These are phyloP conservation scores for Linnemannia zychae DNA, from an alignment of 192 early-diverging fungal genomes.

Conservation along the genomic window DNA sequence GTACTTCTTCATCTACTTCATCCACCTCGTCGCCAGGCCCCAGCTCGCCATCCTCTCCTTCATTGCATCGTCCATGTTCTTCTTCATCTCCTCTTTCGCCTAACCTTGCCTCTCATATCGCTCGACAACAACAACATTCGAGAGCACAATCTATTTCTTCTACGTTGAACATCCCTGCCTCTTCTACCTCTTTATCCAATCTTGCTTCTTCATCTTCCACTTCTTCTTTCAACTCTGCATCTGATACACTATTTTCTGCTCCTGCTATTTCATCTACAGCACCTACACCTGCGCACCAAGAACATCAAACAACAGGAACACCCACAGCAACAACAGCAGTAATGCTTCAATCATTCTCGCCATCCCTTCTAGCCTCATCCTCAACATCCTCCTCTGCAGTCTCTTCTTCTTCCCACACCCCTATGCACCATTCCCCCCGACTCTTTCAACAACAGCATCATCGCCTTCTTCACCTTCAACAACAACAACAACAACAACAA, in stretches of 20 bases:
- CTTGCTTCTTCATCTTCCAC: not conserved
- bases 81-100: too few species aligned
- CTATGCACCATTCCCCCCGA: not conserved
- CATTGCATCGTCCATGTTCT: not conserved
- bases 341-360: constrained; percentile 5
- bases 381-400: too few species aligned
- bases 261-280: not conserved
- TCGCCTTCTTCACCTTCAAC: not conserved
- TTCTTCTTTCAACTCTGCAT: not conserved
- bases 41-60: not conserved
- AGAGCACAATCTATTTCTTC: not conserved
- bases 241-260: not conserved
- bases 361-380: not conserved
- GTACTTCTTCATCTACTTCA: not conserved
- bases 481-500: not conserved
- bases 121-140: not conserved
- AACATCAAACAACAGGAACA: not conserved
- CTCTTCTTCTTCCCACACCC: not conserved
- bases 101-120: not conserved
- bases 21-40: not conserved
- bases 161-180: too few species aligned
- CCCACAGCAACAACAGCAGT: not conserved
- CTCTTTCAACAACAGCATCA: not conserved
- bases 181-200: not conserved
- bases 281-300: not conserved